Evolutionary conservation across 805 yeast species (phyloP).

Genomic region (Metschnikowia similis): DNA sequence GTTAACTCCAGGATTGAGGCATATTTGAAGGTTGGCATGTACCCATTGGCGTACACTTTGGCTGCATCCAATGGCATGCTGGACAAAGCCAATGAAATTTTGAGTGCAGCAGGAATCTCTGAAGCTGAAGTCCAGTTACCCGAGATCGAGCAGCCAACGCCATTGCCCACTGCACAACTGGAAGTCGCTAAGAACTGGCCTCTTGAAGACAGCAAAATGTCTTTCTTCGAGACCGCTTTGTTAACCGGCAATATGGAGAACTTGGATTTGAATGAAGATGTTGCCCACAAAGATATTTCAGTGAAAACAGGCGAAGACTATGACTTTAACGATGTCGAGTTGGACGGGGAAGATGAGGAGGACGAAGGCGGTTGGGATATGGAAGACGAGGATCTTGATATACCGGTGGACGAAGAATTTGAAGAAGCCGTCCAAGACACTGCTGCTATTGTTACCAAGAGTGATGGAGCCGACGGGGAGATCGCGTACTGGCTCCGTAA

Average conservation of each 20-base stretch:
- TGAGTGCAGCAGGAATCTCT: slow-evolving; percentile 64
- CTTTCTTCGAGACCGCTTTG: slow-evolving; percentile 83
- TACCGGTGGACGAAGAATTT: slow-evolving; percentile 38
- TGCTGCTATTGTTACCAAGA: slow-evolving; percentile 3
- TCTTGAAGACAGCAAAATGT: slow-evolving; percentile 60
- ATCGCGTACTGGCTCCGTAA: slow-evolving; percentile 79
- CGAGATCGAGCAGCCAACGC: slow-evolving; percentile 38
- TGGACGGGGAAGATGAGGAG: slow-evolving; percentile 39
- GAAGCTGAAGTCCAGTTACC: slow-evolving; percentile 65
- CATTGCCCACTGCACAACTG: slow-evolving; percentile 46
- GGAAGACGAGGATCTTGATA: slow-evolving; percentile 75
- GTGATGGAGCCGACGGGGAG: slow-evolving; percentile 48
- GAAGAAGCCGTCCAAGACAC: slow-evolving; percentile 14
- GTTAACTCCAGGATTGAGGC: slow-evolving; percentile 70
- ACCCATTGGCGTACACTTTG: slow-evolving; percentile 87
- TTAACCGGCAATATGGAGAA: slow-evolving; percentile 68
- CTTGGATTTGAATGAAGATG: slow-evolving; percentile 45
- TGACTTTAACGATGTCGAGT: slow-evolving; percentile 13
- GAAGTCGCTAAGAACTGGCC: slow-evolving; percentile 72
- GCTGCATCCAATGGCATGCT: slow-evolving; percentile 83
- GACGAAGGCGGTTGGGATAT: slow-evolving; percentile 78
- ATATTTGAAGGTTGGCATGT: slow-evolving; percentile 72
- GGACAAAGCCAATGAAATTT: slow-evolving; percentile 67
- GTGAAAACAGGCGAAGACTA: neutral
- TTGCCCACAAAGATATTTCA: neutral